phyloP scores from a whole-genome alignment of 2,329 filamentous ascomycete species.

The Botrytis pseudocinerea region DNA sequence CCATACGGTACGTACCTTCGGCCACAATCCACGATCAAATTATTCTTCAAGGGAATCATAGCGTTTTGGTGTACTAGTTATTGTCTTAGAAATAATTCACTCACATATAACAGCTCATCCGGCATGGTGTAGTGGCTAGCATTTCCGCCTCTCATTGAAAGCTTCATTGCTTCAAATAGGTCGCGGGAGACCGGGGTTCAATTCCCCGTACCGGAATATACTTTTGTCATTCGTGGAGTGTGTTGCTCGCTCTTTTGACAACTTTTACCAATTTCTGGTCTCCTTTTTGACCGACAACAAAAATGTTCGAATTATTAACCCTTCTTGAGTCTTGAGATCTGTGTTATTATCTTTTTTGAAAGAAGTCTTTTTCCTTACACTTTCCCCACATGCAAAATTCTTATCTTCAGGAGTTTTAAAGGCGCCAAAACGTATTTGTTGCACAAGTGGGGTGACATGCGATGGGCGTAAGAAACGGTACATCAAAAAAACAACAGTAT shows the following conservation, averaged over 20 bases:
- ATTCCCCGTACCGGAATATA: not conserved
- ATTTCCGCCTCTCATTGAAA: slow-evolving; percentile 13
- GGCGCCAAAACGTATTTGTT: not conserved
- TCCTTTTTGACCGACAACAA: not conserved
- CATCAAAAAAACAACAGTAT: too few relatives aligned
- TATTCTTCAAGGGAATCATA: not conserved
- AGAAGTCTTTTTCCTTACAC: too few relatives aligned
- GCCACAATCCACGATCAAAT: not conserved
- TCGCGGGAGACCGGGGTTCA: slow-evolving; percentile 16
- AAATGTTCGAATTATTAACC: not conserved
- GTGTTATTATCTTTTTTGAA: not conserved
- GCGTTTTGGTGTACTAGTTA: accelerated
- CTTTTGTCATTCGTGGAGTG: not conserved
- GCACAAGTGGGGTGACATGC: not conserved
- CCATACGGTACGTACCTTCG: too few relatives aligned
- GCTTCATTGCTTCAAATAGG: not conserved
- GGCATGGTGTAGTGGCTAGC: slow-evolving; percentile 20
- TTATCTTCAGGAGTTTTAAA: not conserved
- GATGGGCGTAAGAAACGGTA: too few relatives aligned
- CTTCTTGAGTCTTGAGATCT: too few relatives aligned
- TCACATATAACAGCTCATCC: not conserved
- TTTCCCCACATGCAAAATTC: not conserved
- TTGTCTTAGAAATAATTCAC: accelerated
- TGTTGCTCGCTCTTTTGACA: accelerated
- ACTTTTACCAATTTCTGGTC: not conserved